Conservation (phyloP, 352 stramenopile genomes). For the Pythium folliculosum region DNA sequence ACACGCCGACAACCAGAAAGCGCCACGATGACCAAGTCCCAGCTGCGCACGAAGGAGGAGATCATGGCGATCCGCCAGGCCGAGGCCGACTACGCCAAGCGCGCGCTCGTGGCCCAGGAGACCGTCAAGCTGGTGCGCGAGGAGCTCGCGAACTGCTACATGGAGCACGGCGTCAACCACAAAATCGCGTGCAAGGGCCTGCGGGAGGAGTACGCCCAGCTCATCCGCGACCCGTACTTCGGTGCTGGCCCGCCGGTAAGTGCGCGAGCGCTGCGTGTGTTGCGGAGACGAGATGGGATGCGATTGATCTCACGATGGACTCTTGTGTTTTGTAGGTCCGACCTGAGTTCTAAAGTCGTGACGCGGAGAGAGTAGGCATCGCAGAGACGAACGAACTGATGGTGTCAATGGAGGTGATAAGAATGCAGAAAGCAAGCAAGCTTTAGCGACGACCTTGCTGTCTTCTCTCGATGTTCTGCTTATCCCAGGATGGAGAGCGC, state of each 20-base stretch:
- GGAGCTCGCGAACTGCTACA: conserved; percentile 86
- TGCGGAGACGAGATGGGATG: background rate
- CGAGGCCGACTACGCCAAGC: conserved; percentile 80
- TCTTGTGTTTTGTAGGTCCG: conserved; percentile 17
- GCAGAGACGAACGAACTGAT: background rate
- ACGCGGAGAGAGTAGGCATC: background rate
- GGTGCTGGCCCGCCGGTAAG: conserved; percentile 65
- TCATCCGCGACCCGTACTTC: conserved; percentile 81
- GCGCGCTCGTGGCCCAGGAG: conserved; percentile 72
- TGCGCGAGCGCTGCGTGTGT: background rate
- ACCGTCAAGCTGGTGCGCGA: conserved; percentile 85
- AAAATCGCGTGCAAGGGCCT: conserved; percentile 83
- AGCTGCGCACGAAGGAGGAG: conserved; percentile 82
- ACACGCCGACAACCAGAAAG: background rate
- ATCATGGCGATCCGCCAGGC: conserved; percentile 77
- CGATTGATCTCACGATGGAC: background rate
- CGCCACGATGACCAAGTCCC: conserved; percentile 54
- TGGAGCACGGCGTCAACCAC: conserved; percentile 89
- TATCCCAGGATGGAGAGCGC: background rate
- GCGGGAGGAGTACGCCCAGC: conserved; percentile 80
- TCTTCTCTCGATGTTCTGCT: background rate
- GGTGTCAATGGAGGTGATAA: conserved; percentile 13
- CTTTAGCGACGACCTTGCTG: background rate
- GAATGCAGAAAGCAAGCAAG: conserved; percentile 2
- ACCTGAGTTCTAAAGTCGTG: conserved; percentile 19